Evolutionary conservation across 2,329 filamentous ascomycete genomes (phyloP).

Genomic region (Zymoseptoria passerinii): DNA sequence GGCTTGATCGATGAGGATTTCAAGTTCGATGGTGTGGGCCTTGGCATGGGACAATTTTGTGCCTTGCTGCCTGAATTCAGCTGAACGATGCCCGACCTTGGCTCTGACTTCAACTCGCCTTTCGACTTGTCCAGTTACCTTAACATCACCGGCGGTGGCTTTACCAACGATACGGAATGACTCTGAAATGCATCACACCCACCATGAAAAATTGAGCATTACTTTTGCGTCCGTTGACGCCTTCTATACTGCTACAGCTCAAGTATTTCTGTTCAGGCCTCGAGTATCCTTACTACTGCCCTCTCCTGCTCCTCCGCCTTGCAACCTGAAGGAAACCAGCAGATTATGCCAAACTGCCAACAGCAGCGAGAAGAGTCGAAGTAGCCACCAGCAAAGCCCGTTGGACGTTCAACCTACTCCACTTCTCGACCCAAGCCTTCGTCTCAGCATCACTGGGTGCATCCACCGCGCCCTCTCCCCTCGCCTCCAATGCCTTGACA

Average conservation of each 20-base stretch:
- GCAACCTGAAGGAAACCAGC: neutral
- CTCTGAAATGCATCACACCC: no score
- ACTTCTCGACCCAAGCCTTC: conserved; percentile 16
- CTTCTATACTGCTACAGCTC: no score
- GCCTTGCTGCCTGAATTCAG: neutral
- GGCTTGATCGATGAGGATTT: neutral
- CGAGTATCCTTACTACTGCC: neutral
- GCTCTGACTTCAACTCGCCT: no score
- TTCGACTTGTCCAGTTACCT: no score
- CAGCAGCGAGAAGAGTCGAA: conserved; percentile 14
- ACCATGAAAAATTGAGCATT: no score
- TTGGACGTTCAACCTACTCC: conserved; percentile 19
- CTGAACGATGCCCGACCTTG: neutral
- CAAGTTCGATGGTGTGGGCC: neutral
- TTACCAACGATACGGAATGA: no score
- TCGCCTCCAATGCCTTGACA: conserved; percentile 15
- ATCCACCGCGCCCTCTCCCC: conserved; percentile 8
- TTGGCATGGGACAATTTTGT: neutral
- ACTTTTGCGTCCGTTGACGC: no score
- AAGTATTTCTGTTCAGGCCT: conserved; percentile 6
- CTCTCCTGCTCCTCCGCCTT: no score
- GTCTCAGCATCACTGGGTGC: conserved; percentile 18
- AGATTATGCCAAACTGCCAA: conserved; percentile 8
- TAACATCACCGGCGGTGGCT: no score
- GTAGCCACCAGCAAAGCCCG: conserved; percentile 10